These are phyloP conservation scores for Gracilariopsis chorda DNA, from an alignment of 23 red algal species.

Conservation along the genomic window DNA sequence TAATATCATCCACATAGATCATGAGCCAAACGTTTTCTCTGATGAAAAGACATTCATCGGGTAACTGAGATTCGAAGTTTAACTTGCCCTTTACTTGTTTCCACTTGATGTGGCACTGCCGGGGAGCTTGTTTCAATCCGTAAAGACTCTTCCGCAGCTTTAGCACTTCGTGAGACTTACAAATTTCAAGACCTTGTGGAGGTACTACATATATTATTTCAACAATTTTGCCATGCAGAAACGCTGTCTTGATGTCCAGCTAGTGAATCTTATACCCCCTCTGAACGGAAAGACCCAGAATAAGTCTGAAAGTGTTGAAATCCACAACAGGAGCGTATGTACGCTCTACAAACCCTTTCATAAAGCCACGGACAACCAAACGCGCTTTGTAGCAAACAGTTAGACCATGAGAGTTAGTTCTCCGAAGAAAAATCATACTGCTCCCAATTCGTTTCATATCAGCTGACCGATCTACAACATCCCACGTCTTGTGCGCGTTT, in stretches of 20 bases:
- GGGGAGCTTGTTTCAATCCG: slow-evolving; percentile 28
- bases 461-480: not conserved
- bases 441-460: not conserved
- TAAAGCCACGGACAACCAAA: slow-evolving; percentile 27
- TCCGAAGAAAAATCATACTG: slow-evolving; percentile 26
- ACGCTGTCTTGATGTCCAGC: slow-evolving; percentile 53
- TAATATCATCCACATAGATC: slow-evolving; percentile 40
- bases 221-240: slow-evolving; percentile 40
- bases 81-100: not conserved
- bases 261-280: slow-evolving; percentile 11
- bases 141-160: not conserved
- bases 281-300: slow-evolving; percentile 12
- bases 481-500: not conserved
- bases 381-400: slow-evolving; percentile 17
- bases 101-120: not conserved
- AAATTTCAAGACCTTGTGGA: not conserved
- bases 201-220: slow-evolving; percentile 19
- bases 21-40: not conserved
- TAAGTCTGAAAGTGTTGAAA: slow-evolving; percentile 17
- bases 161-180: not conserved
- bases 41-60: not conserved
- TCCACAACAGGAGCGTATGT: slow-evolving; percentile 21
- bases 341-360: slow-evolving; percentile 10
- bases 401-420: not conserved
- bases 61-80: not conserved